Evolutionary conservation across 495 filamentous ascomycete species (phyloP).

Genomic region (Hyaloscypha variabilis): DNA sequence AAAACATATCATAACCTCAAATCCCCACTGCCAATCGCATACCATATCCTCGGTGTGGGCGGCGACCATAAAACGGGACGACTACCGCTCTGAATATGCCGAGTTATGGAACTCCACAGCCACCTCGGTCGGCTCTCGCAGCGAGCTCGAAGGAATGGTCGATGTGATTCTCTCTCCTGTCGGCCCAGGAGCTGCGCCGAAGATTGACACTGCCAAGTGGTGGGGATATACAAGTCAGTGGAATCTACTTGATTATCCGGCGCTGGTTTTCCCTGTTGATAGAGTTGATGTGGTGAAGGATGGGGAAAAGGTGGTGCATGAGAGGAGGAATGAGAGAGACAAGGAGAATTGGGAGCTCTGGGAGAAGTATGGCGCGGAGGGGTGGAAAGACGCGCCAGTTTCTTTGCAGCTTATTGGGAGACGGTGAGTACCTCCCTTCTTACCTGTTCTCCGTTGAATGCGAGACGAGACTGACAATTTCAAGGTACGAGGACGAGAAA

Average conservation of each 20-base stretch:
- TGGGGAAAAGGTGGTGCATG: conserved; percentile 39
- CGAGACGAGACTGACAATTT: not conserved
- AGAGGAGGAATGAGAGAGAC: conserved; percentile 39
- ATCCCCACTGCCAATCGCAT: conserved; percentile 44
- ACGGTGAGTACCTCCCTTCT: conserved; percentile 35
- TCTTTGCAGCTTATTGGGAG: conserved; percentile 55
- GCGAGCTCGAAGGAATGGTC: conserved; percentile 40
- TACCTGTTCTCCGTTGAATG: conserved; percentile 2
- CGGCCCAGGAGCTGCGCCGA: conserved; percentile 60
- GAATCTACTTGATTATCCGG: conserved; percentile 74
- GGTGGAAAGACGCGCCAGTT: conserved; percentile 49
- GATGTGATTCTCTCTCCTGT: conserved; percentile 74
- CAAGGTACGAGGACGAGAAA: conserved; percentile 45
- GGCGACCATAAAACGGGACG: conserved; percentile 49
- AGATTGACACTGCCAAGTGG: conserved; percentile 61
- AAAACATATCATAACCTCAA: conserved; percentile 51
- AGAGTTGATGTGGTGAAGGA: conserved; percentile 44
- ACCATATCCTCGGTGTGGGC: conserved; percentile 40
- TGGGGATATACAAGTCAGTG: conserved; percentile 75
- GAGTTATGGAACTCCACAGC: conserved; percentile 57
- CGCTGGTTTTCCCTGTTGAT: conserved; percentile 56
- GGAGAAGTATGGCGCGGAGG: conserved; percentile 35
- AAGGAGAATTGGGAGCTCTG: conserved; percentile 37
- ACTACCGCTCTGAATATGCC: conserved; percentile 61
- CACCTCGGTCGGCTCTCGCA: conserved; percentile 14